Percentiles rank a stretch among this genome's conserved stretches.
Evolutionary conservation across 257 asterid species (phyloP).

Genomic region (Euphrasia confusa): DNA sequence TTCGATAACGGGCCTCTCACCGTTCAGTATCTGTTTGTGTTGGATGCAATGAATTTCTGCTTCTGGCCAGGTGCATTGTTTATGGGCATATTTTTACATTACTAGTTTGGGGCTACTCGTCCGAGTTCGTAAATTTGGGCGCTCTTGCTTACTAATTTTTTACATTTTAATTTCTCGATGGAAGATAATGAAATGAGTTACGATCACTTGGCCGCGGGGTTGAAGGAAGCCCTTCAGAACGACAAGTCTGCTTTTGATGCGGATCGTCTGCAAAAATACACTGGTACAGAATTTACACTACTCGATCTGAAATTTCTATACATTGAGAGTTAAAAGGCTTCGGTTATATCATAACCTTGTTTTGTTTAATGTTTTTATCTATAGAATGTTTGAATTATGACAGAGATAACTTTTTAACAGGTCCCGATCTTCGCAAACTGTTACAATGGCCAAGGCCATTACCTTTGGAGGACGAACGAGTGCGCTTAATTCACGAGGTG

Average conservation of each 20-base stretch:
- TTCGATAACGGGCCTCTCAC: constrained; percentile 90
- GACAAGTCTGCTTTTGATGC: constrained; percentile 91
- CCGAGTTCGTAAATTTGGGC: too few species aligned
- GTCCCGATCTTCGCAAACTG: constrained; percentile 80
- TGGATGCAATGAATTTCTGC: constrained; percentile 95
- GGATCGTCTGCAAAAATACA: constrained; percentile 76
- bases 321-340: not conserved
- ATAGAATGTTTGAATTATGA: constrained; percentile 1
- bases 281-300: constrained; percentile 41
- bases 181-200: constrained; percentile 77
- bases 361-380: not conserved
- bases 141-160: too few species aligned
- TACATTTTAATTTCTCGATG: not conserved
- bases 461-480: constrained; percentile 94
- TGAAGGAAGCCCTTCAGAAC: constrained; percentile 70
- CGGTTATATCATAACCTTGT: constrained; percentile 1
- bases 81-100: not conserved
- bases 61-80: constrained; percentile 90
- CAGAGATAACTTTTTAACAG: constrained; percentile 39
- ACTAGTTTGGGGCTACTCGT: too few species aligned
- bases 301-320: not conserved
- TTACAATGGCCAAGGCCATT: constrained; percentile 87
- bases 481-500: constrained; percentile 94
- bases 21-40: constrained; percentile 82
- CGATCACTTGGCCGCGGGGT: constrained; percentile 83